These are phyloP conservation scores for Phyllostachys edulis DNA, from an alignment of 176 grass and related monocot genomes.

Conservation along the genomic window DNA sequence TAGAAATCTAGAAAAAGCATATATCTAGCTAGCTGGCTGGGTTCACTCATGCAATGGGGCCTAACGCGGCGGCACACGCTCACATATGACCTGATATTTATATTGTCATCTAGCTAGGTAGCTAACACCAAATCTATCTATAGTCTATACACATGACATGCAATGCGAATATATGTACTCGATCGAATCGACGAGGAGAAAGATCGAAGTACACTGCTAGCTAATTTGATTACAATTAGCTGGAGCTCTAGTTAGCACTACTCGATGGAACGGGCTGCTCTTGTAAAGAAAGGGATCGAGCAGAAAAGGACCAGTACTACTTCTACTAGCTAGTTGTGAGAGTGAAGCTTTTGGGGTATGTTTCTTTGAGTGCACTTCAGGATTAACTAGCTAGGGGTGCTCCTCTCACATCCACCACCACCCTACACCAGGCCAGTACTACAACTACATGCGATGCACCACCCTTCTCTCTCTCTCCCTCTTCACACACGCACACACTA, in stretches of 20 bases:
- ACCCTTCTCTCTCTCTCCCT: too few relatives aligned
- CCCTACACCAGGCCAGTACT: not conserved
- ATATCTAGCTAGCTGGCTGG: not conserved
- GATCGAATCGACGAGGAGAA: not conserved
- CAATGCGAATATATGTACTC: not conserved
- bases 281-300: slow-evolving; percentile 9
- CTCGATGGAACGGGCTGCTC: not conserved
- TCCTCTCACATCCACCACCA: slow-evolving; percentile 51
- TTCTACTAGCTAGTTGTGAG: slow-evolving; percentile 14
- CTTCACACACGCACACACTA: not conserved
- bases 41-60: slow-evolving; percentile 34
- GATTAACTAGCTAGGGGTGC: not conserved
- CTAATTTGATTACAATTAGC: not conserved
- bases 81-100: not conserved
- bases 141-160: not conserved
- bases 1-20: slow-evolving; percentile 28
- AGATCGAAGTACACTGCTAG: not conserved
- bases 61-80: not conserved
- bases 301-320: not conserved
- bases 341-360: slow-evolving; percentile 39
- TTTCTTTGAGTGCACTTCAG: slow-evolving; percentile 91
- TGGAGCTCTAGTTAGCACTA: not conserved
- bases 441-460: too few relatives aligned
- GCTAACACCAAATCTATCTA: not conserved
- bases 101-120: not conserved